Evolutionary conservation across 148 eudicot genomes (phyloP), one percentile per base, ranked within the genome.

Genomic region (Spergularia bocconei): DNA sequence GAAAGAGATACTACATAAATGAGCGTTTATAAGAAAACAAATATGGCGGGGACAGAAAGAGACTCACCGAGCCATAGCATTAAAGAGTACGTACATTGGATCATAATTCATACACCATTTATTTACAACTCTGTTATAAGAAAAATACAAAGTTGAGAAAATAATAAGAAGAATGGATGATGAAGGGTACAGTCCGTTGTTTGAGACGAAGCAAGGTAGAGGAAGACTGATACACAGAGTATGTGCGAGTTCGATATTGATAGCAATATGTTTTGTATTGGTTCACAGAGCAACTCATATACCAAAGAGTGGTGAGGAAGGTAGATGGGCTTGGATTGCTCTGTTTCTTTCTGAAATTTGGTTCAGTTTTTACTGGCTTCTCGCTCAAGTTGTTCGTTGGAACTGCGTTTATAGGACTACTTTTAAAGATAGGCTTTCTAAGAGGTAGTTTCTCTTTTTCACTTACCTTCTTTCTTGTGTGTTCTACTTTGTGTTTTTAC

Each of bases 361-460:
- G 95, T 90, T 88, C 47, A 79, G 82, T 66, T 64, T 92, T 67
- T 92, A 90, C 68, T 92, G 97, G 93, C 13, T 92, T 63, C 80
- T 92, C 20, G 82, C 91, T 70, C 98, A 90, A 47, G 62, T 88
- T 29, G 52, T 69, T 38, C 89, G 96, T 0, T 92, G 91, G 89
- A 85, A 87, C 57, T 83, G 17, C 2, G 68, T 75, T 58, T 80
- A 73, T 69, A 85, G 93, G 25, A 53, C 1, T 11, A 85, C 96
- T 54, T 92, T 88, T 80, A 88, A 80, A 73, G 81, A 88, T 63
- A 75, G 90, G 50, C 95, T 92, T 80, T 82, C 84, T 0, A 67
- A 29, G 1, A 92, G 97, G 97, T 90, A 44, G 13, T 21, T 14
- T 1, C 20, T 15, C 17, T 20, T 8, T 50, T 1, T 29, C n/a